Evolutionary conservation across 2,329 filamentous ascomycete species (phyloP).

Genomic region (Dothideomycetes sp.): DNA sequence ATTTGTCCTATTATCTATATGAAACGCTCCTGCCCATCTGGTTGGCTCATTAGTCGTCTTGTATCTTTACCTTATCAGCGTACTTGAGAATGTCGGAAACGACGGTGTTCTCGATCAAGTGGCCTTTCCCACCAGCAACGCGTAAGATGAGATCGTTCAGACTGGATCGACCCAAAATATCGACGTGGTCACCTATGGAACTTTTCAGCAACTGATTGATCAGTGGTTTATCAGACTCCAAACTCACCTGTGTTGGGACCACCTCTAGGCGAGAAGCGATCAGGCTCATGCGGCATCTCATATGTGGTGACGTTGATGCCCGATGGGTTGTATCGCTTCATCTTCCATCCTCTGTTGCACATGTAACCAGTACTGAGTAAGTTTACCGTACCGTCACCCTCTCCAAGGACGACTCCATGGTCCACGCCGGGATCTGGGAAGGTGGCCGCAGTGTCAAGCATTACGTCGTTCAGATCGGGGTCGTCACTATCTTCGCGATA

Average conservation of each 20-base stretch:
- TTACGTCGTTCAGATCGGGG: slow-evolving; percentile 51
- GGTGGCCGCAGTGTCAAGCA: slow-evolving; percentile 57
- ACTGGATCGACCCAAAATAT: slow-evolving; percentile 80
- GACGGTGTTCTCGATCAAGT: slow-evolving; percentile 65
- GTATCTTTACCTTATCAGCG: slow-evolving; percentile 71
- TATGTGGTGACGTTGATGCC: slow-evolving; percentile 70
- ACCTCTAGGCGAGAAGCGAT: slow-evolving; percentile 74
- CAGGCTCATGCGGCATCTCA: slow-evolving; percentile 95
- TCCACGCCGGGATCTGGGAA: slow-evolving; percentile 50
- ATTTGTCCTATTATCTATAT: too few relatives aligned
- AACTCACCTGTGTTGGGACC: slow-evolving; percentile 50
- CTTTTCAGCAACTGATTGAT: too few relatives aligned
- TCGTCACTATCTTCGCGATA: slow-evolving; percentile 64
- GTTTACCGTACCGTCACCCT: slow-evolving; percentile 93
- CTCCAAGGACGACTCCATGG: slow-evolving; percentile 87
- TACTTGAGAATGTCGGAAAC: slow-evolving; percentile 76
- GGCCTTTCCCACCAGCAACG: slow-evolving; percentile 75
- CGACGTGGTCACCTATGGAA: slow-evolving; percentile 81
- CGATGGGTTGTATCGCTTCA: slow-evolving; percentile 87
- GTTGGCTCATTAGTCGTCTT: slow-evolving; percentile 42
- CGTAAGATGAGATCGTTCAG: slow-evolving; percentile 84
- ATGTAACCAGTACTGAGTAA: slow-evolving; percentile 90
- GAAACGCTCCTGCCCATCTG: not conserved
- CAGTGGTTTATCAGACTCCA: not conserved
- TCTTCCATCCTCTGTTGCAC: slow-evolving; percentile 90